Evolutionary conservation across 2,329 filamentous ascomycete genomes (phyloP).

Genomic region (Chaetomium sp.): DNA sequence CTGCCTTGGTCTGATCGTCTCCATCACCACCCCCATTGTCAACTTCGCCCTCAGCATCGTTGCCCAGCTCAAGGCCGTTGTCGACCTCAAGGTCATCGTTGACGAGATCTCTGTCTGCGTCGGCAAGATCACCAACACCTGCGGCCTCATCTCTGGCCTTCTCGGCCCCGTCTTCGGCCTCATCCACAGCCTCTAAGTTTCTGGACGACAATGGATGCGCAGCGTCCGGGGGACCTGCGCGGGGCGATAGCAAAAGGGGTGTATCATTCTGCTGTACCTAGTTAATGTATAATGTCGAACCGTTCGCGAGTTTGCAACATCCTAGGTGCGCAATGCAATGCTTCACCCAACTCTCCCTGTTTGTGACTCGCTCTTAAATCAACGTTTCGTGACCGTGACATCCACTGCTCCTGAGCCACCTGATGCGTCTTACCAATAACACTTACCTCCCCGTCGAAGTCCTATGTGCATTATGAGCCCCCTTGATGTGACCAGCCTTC

Average conservation of each 20-base stretch:
- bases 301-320: neutral
- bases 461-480: too few relatives aligned
- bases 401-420: too few relatives aligned
- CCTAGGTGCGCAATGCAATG: neutral
- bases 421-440: too few relatives aligned
- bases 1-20: conserved; percentile 12
- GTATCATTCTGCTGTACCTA: conserved; percentile 11
- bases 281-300: conserved; percentile 14
- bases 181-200: conserved; percentile 20
- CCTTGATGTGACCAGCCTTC: too few relatives aligned
- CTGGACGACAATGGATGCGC: neutral
- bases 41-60: conserved; percentile 19
- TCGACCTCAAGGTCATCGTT: conserved; percentile 12
- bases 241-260: neutral
- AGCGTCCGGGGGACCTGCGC: neutral
- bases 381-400: too few relatives aligned
- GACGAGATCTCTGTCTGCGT: conserved; percentile 16
- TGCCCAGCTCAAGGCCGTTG: conserved; percentile 12
- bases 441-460: too few relatives aligned
- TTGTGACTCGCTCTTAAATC: too few relatives aligned
- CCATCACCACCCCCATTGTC: conserved; percentile 17
- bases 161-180: conserved; percentile 11
- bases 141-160: neutral
- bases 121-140: conserved; percentile 1
- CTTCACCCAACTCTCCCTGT: neutral